Evolutionary conservation across 1,284 basidiomycete genomes (phyloP).

Genomic region (Paramarasmius palmivorus): DNA sequence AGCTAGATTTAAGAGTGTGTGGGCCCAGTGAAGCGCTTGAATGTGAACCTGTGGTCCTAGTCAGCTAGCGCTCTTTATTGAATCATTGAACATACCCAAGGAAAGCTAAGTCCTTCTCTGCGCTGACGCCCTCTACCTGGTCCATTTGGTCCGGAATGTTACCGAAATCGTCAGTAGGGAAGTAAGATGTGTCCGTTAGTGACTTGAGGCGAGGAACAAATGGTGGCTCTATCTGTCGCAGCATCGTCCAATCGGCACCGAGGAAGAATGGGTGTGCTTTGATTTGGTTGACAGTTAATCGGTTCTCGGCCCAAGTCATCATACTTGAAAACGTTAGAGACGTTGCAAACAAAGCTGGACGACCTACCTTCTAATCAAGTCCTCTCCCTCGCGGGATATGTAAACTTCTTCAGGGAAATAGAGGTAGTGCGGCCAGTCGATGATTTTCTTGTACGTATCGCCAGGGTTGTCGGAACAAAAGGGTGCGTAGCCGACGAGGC

Average conservation of each 20-base stretch:
- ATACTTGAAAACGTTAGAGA: constrained; percentile 45
- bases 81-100: constrained; percentile 62
- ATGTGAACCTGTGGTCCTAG: constrained; percentile 62
- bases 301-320: constrained; percentile 83
- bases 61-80: neutral
- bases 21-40: constrained; percentile 70
- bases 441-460: constrained; percentile 98
- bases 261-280: constrained; percentile 96
- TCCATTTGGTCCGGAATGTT: constrained; percentile 78
- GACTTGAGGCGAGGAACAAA: constrained; percentile 93
- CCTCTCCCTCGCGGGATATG: constrained; percentile 90
- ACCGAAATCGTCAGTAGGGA: constrained; percentile 95
- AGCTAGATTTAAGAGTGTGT: neutral
- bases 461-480: constrained; percentile 98
- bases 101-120: constrained; percentile 92
- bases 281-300: constrained; percentile 85
- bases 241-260: constrained; percentile 91
- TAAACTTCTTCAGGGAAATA: constrained; percentile 97
- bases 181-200: constrained; percentile 94
- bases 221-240: constrained; percentile 93
- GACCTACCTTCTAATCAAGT: constrained; percentile 78
- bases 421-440: constrained; percentile 91
- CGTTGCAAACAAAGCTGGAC: constrained; percentile 1
- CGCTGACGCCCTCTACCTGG: constrained; percentile 67
- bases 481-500: constrained; percentile 95